Base-by-base conservation (phyloP, 768 basidiomycete genomes). In the Macrolepiota dolichaula region DNA sequence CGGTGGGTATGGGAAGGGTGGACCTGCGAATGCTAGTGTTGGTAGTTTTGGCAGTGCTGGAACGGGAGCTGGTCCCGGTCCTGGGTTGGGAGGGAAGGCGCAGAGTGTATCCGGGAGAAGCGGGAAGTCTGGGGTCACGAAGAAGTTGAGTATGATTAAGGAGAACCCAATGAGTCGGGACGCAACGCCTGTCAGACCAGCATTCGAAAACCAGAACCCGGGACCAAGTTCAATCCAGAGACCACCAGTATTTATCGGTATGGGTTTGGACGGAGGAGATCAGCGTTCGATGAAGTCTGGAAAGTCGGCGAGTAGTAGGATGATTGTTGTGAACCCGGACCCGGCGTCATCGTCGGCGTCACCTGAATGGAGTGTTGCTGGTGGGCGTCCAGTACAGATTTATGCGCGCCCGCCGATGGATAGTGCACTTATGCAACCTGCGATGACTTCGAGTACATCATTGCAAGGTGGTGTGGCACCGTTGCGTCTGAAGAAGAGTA, bases 121-220 rank as follows among this genome's bases (percentile, higher is more conserved):
- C 36, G 47, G 50, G 9, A 49, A 13, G 29, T 57, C 60, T 4
- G 57, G 52, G 25, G 49, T 66, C 19, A 44, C 29, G 38, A 63
- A 66, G 63, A 66, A 64, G 42, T 66, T 79, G 59, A 76, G 71
- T 51, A 70, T 73, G 52, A 81, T 81, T 64, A 74, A 71, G 49
- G 79, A 81, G 64, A 71, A 77, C 58, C 72, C 75, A 9, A 62
- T 65, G 55, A 77, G 74, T 63, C 63, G 74, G 35, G 71, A 63
- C 17, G 62, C 67, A 55, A 73, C 73, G 0, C 75, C 74, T 15
- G 22, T 58, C 22, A 17, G 52, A 0, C 25, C 52, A 1, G 19
- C 47, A 24, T 17, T 17, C 32, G 49, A 29, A 15, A 24, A 44
- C 19, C n/a, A 52, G 22, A 38, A 12, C 24, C 56, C 44, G 29